Conservation (phyloP, 2,329 filamentous ascomycete species). For the Pestalotiopsis sp. region DNA sequence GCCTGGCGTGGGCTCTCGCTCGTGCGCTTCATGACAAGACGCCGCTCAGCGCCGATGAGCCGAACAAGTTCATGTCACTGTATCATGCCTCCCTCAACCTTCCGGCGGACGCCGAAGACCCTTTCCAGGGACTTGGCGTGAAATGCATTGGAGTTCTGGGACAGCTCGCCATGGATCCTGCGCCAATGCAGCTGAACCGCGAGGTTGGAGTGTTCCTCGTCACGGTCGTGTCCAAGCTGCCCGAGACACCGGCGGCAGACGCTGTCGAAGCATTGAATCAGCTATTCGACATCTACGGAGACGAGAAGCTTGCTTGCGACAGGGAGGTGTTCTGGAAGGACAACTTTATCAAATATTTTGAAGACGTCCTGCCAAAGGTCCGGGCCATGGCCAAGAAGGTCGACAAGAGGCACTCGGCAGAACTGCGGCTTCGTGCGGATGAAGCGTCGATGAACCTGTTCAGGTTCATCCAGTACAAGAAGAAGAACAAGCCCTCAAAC, state of each 20-base stretch:
- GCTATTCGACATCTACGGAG: slow-evolving; percentile 66
- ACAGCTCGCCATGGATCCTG: slow-evolving; percentile 58
- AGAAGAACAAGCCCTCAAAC: slow-evolving; percentile 42
- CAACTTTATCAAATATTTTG: slow-evolving; percentile 58
- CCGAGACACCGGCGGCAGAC: slow-evolving; percentile 56
- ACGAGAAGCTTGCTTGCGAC: slow-evolving; percentile 60
- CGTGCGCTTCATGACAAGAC: slow-evolving; percentile 52
- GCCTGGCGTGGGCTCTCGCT: slow-evolving; percentile 65
- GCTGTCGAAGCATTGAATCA: slow-evolving; percentile 66
- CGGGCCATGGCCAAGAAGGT: slow-evolving; percentile 59
- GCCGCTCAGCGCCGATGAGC: slow-evolving; percentile 52
- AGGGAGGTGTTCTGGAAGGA: slow-evolving; percentile 64
- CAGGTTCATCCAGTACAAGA: slow-evolving; percentile 66
- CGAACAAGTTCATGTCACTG: slow-evolving; percentile 63
- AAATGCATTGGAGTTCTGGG: slow-evolving; percentile 69
- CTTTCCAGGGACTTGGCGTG: slow-evolving; percentile 62
- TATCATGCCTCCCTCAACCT: slow-evolving; percentile 58
- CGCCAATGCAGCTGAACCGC: slow-evolving; percentile 54
- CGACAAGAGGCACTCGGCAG: slow-evolving; percentile 57
- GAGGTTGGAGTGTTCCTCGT: slow-evolving; percentile 65
- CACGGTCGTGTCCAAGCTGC: slow-evolving; percentile 50
- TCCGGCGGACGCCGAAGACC: slow-evolving; percentile 42
- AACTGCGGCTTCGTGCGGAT: slow-evolving; percentile 60
- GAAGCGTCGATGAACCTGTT: slow-evolving; percentile 61
- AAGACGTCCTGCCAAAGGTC: slow-evolving; percentile 52